Conservation (phyloP, 495 filamentous ascomycete species). For the Echria macrotheca region DNA sequence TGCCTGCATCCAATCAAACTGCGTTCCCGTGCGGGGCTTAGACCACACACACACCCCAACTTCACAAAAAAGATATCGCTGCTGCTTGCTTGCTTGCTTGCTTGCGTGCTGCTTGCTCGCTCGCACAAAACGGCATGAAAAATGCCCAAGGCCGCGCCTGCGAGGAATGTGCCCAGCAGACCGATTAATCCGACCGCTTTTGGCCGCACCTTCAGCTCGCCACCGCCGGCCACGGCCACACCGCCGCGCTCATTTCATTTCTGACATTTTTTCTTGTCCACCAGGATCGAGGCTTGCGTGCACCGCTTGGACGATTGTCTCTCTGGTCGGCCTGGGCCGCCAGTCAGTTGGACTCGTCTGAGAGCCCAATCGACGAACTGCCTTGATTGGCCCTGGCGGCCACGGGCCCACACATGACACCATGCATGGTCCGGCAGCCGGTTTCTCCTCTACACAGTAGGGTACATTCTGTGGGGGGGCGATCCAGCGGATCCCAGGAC, state of each 20-base stretch:
- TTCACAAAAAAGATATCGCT: not conserved
- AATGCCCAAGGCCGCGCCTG: conserved; percentile 6
- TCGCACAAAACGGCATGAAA: conserved; percentile 3
- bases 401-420: conserved; percentile 19
- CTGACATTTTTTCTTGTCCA: too few relatives aligned
- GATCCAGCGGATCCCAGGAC: too few relatives aligned
- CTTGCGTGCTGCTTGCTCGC: too few relatives aligned
- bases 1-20: not conserved
- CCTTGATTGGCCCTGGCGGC: conserved; percentile 23
- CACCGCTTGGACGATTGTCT: conserved; percentile 15
- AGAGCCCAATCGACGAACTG: conserved; percentile 15
- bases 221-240: too few relatives aligned
- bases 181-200: not conserved
- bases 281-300: too few relatives aligned
- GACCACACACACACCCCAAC: not conserved
- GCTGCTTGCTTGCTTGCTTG: too few relatives aligned
- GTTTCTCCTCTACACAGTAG: too few relatives aligned
- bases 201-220: not conserved
- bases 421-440: not conserved
- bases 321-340: not conserved
- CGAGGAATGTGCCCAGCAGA: conserved; percentile 4
- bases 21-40: not conserved
- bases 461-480: too few relatives aligned
- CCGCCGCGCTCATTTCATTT: too few relatives aligned
- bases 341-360: conserved; percentile 3